Base-by-base conservation (phyloP, 441 rosid genomes). In the Sinapis alba region DNA sequence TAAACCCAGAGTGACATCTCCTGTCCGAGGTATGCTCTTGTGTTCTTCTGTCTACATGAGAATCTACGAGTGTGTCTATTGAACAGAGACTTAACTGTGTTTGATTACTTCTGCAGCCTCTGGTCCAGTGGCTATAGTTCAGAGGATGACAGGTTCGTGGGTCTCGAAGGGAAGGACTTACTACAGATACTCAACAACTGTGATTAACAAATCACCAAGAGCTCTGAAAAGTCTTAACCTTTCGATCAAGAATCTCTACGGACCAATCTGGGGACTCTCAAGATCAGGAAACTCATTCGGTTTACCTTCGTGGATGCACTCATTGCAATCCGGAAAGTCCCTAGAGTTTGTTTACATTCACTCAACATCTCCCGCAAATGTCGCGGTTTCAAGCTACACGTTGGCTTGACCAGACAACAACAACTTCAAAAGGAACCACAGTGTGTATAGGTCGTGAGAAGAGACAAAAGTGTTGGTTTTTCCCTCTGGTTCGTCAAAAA, bases 281-380 rank as follows among this genome's bases (percentile, higher is more conserved):
- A 85, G 87, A 68, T 62, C 80, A 4, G 92, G 88, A 38, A 73
- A 83, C 69, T 87, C 86, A 1, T 96, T 88, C 12, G 81, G 82
- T 47, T 86, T 93, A 47, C 99, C 99, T 1, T 75, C 90, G 7
- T 96, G 99, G 99, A 79, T 96, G 57, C 78, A 78, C 53, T 83
- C 91, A 15, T 74, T 93, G 34, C 84, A 90, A 6, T 79, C 97
- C 0, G 98, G 97, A 23, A 89, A 91, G 68, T 90, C 94, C 45
- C 81, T 96, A 0, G 95, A 93, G 79, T 96, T 96, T 57, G 95
- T 93, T 38, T 96, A 96, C 88, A 88, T 96, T 69, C 98, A 96
- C 54, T 69, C 99, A 3, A 78, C 93, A 18, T 51, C 89, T 3
- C 86, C 92, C 0, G 99, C 99, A 0, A 85, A 83, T 47, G 78